Evolutionary conservation across 495 filamentous ascomycete species (phyloP), one percentile per base, ranked within the genome.

Genomic region (Elasticomyces elasticus): DNA sequence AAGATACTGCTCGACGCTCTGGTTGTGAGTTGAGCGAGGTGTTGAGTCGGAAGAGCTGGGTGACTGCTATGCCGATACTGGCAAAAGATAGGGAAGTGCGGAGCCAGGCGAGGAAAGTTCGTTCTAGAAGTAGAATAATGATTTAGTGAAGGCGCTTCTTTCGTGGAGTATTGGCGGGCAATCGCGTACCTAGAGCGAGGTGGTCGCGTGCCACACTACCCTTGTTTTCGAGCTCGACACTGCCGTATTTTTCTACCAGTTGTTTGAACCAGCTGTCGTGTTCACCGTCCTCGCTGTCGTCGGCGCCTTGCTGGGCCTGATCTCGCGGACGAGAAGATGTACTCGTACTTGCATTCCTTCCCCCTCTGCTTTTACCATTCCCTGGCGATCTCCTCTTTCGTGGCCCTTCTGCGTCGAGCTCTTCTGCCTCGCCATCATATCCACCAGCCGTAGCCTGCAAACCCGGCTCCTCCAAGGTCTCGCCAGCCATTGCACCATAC

Each of bases 21-120:
- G 65, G 61, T 19, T 66, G 55, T 10, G 71, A 62, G 9, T 31
- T 28, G 54, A 85, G 69, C 28, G 82, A 74, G 23, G 79, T 85
- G 74, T 94, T 95, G 43, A 97, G 81, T 24, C 92, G 84, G 72
- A 98, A 97, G 46, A 98, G 79, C 68, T 98, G 92, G 1, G 94
- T 96, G 46, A 98, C 81, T 48, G 91, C 92, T 56, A 98, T 90
- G 52, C 92, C 92, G 62, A 98, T 98, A 46, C 84, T 89, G 33
- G 92, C 94, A 66, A 98, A 98, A 44, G 91, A 88, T 40, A 98
- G 77, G 20, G 89, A 95, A 17, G 92, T 98, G 42, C 92, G 81
- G 43, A 98, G 79, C 92, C 92, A 98, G 46, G 92, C 92, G 20
- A 98, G 80, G 69, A 97, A 98, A 2, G 92, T 98, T 26, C 92